Percentiles rank a stretch among this genome's conserved stretches.
Evolutionary conservation across 495 filamentous ascomycete species (phyloP).

Genomic region (Neurospora sp.): DNA sequence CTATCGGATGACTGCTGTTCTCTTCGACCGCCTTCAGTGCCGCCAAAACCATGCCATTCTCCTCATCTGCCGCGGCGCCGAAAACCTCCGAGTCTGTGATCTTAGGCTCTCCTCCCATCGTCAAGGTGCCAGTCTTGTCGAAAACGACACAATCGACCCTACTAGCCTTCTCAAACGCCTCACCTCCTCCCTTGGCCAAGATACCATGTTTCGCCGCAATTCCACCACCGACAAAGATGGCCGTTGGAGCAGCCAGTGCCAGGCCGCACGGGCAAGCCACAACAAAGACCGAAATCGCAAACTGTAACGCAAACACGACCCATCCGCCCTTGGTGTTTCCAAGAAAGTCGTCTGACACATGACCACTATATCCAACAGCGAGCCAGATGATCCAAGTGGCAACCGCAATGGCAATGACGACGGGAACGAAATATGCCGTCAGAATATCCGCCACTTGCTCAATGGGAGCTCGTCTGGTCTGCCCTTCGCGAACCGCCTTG

Average conservation of each 20-base stretch:
- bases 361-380: slow-evolving; percentile 57
- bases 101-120: slow-evolving; percentile 67
- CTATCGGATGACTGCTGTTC: slow-evolving; percentile 79
- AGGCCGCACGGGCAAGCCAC: slow-evolving; percentile 92
- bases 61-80: slow-evolving; percentile 10
- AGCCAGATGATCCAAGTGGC: slow-evolving; percentile 81
- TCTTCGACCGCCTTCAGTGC: slow-evolving; percentile 63
- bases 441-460: slow-evolving; percentile 76
- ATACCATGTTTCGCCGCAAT: slow-evolving; percentile 84
- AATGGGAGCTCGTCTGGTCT: slow-evolving; percentile 76
- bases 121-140: slow-evolving; percentile 93
- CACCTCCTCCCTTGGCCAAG: slow-evolving; percentile 87
- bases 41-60: slow-evolving; percentile 23
- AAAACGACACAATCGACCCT: slow-evolving; percentile 80
- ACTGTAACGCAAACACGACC: slow-evolving; percentile 80
- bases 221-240: slow-evolving; percentile 83
- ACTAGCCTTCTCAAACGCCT: slow-evolving; percentile 92
- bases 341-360: slow-evolving; percentile 55
- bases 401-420: slow-evolving; percentile 72
- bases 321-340: slow-evolving; percentile 62
- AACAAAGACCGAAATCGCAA: slow-evolving; percentile 91
- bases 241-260: slow-evolving; percentile 84
- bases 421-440: slow-evolving; percentile 82
- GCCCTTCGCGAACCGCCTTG: slow-evolving; percentile 79
- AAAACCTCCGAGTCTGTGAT: slow-evolving; percentile 61